Conservation (phyloP, 2,329 filamentous ascomycete species). For the Colletotrichum caudatum region DNA sequence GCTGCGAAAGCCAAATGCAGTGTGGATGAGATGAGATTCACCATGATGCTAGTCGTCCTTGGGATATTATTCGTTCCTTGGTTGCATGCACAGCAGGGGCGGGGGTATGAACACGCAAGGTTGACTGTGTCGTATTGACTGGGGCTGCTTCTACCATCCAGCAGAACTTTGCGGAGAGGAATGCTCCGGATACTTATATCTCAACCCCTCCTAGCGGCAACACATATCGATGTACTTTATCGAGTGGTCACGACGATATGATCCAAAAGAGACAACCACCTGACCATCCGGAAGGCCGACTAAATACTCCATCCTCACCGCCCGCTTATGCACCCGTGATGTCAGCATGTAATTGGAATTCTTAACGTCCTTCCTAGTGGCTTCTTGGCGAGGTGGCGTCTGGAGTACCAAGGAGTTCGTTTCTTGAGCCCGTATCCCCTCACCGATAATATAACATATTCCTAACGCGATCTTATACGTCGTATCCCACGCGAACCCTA, state of each 20-base stretch:
- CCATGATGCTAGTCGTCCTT: slow-evolving; percentile 43
- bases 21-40: slow-evolving; percentile 27
- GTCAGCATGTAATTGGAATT: slow-evolving; percentile 14
- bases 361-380: neutral
- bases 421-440: too few relatives aligned
- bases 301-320: neutral
- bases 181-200: neutral
- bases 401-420: neutral
- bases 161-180: neutral
- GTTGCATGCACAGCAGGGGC: neutral
- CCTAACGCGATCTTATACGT: too few relatives aligned
- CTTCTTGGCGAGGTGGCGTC: neutral
- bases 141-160: neutral
- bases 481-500: too few relatives aligned
- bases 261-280: neutral
- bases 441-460: too few relatives aligned
- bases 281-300: neutral
- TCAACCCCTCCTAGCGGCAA: too few relatives aligned
- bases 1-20: slow-evolving; percentile 46
- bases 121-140: neutral
- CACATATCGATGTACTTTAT: neutral
- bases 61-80: neutral
- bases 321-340: slow-evolving; percentile 1
- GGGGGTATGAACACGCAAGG: neutral
- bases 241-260: neutral